phyloP scores from a whole-genome alignment of 306 rosid species.

The Begonia peltatifolia region DNA sequence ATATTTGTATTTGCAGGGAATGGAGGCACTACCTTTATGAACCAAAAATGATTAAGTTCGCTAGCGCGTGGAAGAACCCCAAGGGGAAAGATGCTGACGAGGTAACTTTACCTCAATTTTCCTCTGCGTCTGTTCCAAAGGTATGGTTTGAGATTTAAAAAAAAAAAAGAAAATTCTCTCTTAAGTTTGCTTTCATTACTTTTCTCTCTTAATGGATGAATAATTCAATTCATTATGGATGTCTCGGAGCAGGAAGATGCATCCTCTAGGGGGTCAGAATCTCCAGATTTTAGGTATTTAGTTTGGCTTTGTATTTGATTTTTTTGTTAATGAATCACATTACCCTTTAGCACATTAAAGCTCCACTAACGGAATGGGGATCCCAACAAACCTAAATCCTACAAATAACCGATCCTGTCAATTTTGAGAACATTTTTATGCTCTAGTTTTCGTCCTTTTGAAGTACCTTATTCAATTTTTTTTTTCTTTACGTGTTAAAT shows the following conservation, averaged over 20 bases:
- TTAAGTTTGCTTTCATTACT: too few relatives aligned
- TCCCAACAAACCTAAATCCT: too few relatives aligned
- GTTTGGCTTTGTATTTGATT: background rate
- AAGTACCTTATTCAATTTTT: too few relatives aligned
- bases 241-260: conserved; percentile 21
- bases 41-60: conserved; percentile 42
- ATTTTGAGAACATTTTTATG: too few relatives aligned
- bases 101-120: conserved; percentile 48
- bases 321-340: background rate
- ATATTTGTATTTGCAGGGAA: conserved; percentile 27
- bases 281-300: conserved; percentile 48
- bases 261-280: conserved; percentile 16
- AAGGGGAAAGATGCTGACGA: conserved; percentile 20
- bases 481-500: too few relatives aligned
- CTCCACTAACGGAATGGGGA: too few relatives aligned
- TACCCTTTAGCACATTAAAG: too few relatives aligned
- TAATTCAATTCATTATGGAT: background rate
- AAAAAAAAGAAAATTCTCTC: too few relatives aligned
- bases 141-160: conserved; percentile 13
- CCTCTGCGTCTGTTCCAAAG: conserved; percentile 63
- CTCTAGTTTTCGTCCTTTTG: too few relatives aligned
- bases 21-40: conserved; percentile 66
- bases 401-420: too few relatives aligned
- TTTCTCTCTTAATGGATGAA: background rate
- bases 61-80: conserved; percentile 20